A percentile compares a stretch with the other conserved stretches of the same genome.
Evolutionary conservation across 345 rosid species (phyloP).

Genomic region (Heritiera littoralis): DNA sequence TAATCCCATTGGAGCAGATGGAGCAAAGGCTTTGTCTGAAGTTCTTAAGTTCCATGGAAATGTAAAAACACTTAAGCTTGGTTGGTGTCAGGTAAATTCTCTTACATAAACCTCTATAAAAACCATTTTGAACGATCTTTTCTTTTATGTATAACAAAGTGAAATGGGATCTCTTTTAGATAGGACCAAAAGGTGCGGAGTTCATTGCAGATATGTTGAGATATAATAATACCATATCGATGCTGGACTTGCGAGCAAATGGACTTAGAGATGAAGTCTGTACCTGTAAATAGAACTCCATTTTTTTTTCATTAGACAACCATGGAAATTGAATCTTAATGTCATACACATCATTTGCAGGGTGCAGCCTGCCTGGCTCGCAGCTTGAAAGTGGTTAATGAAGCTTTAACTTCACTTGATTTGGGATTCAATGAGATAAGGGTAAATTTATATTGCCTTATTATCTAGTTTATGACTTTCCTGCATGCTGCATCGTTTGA

Average conservation of each 20-base stretch:
- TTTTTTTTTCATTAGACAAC: neutral
- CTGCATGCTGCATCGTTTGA: slow-evolving; percentile 16
- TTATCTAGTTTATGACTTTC: neutral
- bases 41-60: slow-evolving; percentile 94
- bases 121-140: neutral
- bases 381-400: slow-evolving; percentile 96
- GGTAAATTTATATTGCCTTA: slow-evolving; percentile 39
- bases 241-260: slow-evolving; percentile 51
- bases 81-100: slow-evolving; percentile 89
- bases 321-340: too few species aligned
- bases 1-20: slow-evolving; percentile 47
- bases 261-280: slow-evolving; percentile 4
- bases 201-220: slow-evolving; percentile 80
- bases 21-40: slow-evolving; percentile 43
- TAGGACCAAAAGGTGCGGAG: slow-evolving; percentile 87
- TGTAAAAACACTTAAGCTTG: slow-evolving; percentile 81
- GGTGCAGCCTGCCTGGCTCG: slow-evolving; percentile 84
- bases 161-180: slow-evolving; percentile 47
- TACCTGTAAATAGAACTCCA: neutral
- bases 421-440: slow-evolving; percentile 91
- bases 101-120: neutral
- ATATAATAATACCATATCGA: slow-evolving; percentile 75
- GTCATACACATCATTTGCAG: slow-evolving; percentile 40
- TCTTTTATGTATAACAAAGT: slow-evolving; percentile 9
- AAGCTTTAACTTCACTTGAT: slow-evolving; percentile 81